Base-by-base conservation (phyloP, 208 protist genomes). In the Perkinsela sp. region DNA sequence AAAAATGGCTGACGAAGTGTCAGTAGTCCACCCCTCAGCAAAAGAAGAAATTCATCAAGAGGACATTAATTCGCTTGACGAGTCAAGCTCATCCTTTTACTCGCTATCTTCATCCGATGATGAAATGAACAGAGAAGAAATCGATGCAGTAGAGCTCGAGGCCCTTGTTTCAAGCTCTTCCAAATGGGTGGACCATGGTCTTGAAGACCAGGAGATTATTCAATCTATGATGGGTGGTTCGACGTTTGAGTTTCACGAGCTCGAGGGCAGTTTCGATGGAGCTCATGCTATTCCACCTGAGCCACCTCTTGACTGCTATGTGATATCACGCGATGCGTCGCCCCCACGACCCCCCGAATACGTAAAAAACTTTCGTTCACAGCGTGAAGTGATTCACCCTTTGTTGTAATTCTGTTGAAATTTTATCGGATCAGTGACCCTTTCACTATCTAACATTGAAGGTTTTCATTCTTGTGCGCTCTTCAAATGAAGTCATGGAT, bases 361-460 rank as follows among this genome's bases (percentile, higher is more conserved):
- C 40, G 22, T 57, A 57, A 57, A 57, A 57, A 57, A 57, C 40
- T 57, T 57, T 57, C 40, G 40, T 6, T 22, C 6, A 22, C 40
- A 57, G 22, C 40, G 40, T 6, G 40, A 57, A 22, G 22, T 57
- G 6, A 57, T 57, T 57, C 40, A 57, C 40, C 40, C 40, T 57
- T 57, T 57, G 40, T n/a, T 57, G 22, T 57, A 57, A 57, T 57
- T 57, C n/a, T n/a, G n/a, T n/a, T n/a, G n/a, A n/a, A n/a, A n/a
- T n/a, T n/a, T n/a, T n/a, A n/a, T n/a, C n/a, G n/a, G n/a, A n/a
- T n/a, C n/a, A n/a, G n/a, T n/a, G n/a, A n/a, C n/a, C n/a, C n/a
- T n/a, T n/a, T n/a, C n/a, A n/a, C n/a, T n/a, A n/a, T n/a, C n/a
- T n/a, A n/a, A n/a, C n/a, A n/a, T n/a, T n/a, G n/a, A n/a, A n/a